Base-by-base conservation (phyloP, 164 flowering plant species). In the Kingdonia uniflora region DNA sequence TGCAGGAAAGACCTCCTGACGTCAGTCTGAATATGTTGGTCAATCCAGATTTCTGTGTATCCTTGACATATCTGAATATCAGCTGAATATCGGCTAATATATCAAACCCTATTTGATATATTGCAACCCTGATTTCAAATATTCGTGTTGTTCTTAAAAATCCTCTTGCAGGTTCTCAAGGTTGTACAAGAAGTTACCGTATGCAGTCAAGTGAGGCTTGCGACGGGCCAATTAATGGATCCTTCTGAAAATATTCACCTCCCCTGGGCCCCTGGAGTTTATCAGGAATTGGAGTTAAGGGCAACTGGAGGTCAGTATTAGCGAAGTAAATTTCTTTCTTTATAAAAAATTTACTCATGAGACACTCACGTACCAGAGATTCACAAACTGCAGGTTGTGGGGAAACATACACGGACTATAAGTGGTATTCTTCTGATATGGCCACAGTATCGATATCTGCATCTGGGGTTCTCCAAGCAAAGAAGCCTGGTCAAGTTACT, bases 401-500 rank as follows among this genome's bases (percentile, higher is more conserved):
- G 52, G 74, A 73, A 57, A 45, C 74, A 52, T 63, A 76, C 35
- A 70, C 69, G 54, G 96, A 84, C 66, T 87, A 77, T 62, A 79
- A 70, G 64, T 92, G 98, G 98, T 72, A 80, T 70, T 80, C 96
- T 29, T 88, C 95, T 51, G 95, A 88, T 64, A 50, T 54, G 65
- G 58, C 69, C 51, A 75, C 61, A 61, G 75, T 78, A 19, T 78
- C 84, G 33, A 78, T 88, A 53, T 80, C 95, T 60, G 69, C 80
- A 53, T 69, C 74, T 57, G 94, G 98, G 57, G 68, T 82, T 66
- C 69, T 84, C 59, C 79, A 74, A 71, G 88, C 94, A 58, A 87
- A 77, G 60, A 74, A 71, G 68, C 94, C 86, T 65, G 96, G 98
- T 46, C 75, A 75, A 73, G 87, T 84, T 61, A 78, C 75, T 57